Evolutionary conservation across 2,329 filamentous ascomycete genomes (phyloP).

Genomic region (Fusarium succisae): DNA sequence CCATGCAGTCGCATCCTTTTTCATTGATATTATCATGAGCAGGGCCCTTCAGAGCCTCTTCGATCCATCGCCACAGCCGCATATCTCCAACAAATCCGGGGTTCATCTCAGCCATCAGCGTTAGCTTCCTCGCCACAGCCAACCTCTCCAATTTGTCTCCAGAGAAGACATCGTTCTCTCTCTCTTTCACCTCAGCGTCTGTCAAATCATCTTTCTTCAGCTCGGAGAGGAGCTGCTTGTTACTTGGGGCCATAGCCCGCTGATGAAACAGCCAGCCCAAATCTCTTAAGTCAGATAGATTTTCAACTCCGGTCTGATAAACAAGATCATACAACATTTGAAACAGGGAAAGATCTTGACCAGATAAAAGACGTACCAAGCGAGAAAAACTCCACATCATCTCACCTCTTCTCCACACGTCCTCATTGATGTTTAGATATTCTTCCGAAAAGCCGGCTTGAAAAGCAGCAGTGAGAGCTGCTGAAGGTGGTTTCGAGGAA

Average conservation of each 20-base stretch:
- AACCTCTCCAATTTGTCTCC: background rate
- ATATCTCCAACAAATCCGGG: background rate
- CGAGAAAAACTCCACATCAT: conserved; percentile 26
- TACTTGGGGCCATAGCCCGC: background rate
- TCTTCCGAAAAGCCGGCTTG: conserved; percentile 1
- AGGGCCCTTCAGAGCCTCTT: background rate
- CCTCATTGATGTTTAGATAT: background rate
- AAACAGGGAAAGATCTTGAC: conserved; percentile 25
- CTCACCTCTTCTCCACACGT: conserved; percentile 2
- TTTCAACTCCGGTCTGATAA: background rate
- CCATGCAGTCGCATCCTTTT: fast-evolving
- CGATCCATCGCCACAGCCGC: background rate
- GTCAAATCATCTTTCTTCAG: conserved; percentile 21
- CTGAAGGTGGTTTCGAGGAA: background rate
- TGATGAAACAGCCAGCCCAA: conserved; percentile 13
- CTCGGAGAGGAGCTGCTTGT: conserved; percentile 10
- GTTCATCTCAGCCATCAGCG: background rate
- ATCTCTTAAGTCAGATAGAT: background rate
- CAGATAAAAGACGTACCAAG: conserved; percentile 26
- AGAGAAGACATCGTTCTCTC: background rate
- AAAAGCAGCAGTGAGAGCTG: background rate
- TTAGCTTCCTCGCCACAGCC: background rate
- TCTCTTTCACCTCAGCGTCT: background rate
- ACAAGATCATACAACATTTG: conserved; percentile 17
- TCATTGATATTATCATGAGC: fast-evolving